Evolutionary conservation across 495 filamentous ascomycete species (phyloP), one percentile per base, ranked within the genome.

Genomic region (Aspergillus mulundensis): DNA sequence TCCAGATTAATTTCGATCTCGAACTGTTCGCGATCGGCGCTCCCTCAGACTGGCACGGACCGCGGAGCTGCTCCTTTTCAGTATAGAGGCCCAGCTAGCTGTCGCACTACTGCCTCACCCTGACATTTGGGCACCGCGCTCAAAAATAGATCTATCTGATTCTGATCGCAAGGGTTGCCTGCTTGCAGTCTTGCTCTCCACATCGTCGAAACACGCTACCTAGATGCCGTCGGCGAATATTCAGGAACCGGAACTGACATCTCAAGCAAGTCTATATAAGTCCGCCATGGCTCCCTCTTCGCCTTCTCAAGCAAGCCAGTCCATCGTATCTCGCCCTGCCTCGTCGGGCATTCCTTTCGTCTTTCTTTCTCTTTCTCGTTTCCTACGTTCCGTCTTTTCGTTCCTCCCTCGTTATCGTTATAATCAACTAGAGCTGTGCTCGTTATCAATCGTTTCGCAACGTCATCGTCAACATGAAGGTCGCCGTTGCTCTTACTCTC

Each of bases 401-500:
- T 10, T 36, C 32, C 5, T 14, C 32, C 11, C 12, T 36, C 32
- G 5, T 14, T 36, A 3, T 1, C 61, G 12, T 8, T 28, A 3
- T 28, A 28, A 28, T 28, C 32, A 7, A 2, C 5, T 36, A 4
- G 32, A 36, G 32, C 32, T 36, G 32, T 10, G 32, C 32, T 36
- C 12, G 32, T 11, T 28, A 28, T 36, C 32, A 36, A 10, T 36
- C 32, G 5, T 14, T 10, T 14, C 2, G 32, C 5, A 36, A 36
- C 12, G 3, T 2, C 12, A 4, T 14, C 8, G 5, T 36, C 25
- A 36, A 4, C 5, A 71, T 71, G 68, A 69, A 67, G 54, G 25
- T 61, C 5, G 48, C 64, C 24, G 24, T 66, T 24, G 21, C 56
- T 40, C 53, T 71, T 36, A 46, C 56, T 18, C 53, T 71, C 11